These are phyloP conservation scores for Vitis riparia DNA, from an alignment of 164 flowering plant genomes.

Conservation along the genomic window DNA sequence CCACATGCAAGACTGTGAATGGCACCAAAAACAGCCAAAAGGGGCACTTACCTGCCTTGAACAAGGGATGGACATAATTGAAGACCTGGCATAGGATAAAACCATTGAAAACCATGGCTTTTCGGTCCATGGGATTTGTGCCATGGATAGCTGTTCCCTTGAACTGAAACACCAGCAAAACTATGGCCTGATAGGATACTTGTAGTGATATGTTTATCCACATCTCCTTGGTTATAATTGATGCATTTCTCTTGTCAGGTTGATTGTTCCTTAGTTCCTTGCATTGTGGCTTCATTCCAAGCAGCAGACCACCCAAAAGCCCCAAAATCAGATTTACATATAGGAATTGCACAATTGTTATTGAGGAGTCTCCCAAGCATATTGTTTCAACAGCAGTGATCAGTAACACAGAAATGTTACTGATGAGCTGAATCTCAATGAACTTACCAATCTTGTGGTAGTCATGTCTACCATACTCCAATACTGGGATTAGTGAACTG, in stretches of 20 bases:
- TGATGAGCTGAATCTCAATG: conserved; percentile 25
- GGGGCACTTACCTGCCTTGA: conserved; percentile 5
- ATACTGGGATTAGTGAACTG: neutral
- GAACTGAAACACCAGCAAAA: conserved; percentile 10
- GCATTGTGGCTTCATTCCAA: conserved; percentile 12
- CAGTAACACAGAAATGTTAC: conserved; percentile 9
- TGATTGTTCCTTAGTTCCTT: neutral
- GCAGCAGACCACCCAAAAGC: conserved; percentile 18
- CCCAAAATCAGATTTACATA: conserved; percentile 21
- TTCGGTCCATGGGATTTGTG: neutral
- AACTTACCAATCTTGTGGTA: conserved; percentile 24
- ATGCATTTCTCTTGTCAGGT: neutral
- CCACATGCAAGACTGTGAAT: conserved; percentile 7
- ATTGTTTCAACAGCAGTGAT: conserved; percentile 14
- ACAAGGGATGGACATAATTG: conserved; percentile 14
- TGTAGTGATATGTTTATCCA: conserved; percentile 22
- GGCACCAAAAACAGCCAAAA: conserved; percentile 9
- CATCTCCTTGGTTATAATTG: conserved; percentile 13
- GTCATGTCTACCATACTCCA: conserved; percentile 11
- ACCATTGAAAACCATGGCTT: conserved; percentile 17
- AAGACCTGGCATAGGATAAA: conserved; percentile 23
- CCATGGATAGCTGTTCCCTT: neutral
- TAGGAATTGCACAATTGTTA: conserved; percentile 20
- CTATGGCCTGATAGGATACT: conserved; percentile 14
- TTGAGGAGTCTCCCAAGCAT: conserved; percentile 14